These are phyloP conservation scores for Fragaria nilgerrensis DNA, from an alignment of 306 rosid genomes.

Conservation along the genomic window DNA sequence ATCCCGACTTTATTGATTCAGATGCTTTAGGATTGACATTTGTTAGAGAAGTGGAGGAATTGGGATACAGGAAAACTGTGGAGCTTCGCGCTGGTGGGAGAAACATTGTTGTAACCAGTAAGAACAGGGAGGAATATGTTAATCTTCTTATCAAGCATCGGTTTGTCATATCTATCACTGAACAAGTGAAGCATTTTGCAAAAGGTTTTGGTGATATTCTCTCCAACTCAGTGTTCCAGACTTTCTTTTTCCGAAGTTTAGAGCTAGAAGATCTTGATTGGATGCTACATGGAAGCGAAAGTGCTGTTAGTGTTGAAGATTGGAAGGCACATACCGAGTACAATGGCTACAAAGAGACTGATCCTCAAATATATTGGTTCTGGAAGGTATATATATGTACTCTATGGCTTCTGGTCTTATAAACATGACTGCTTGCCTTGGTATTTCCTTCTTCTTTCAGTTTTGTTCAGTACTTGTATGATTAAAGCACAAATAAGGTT, in stretches of 20 bases:
- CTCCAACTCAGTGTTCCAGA: conserved; percentile 33
- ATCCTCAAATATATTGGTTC: conserved; percentile 86
- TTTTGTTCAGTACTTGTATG: neutral
- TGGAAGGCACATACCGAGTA: conserved; percentile 92
- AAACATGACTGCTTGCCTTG: neutral
- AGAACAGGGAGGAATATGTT: conserved; percentile 69
- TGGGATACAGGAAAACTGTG: conserved; percentile 61
- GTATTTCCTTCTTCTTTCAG: neutral
- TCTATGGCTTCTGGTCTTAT: conserved; percentile 19
- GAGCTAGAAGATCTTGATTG: conserved; percentile 90
- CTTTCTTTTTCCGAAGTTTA: conserved; percentile 60
- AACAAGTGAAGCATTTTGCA: conserved; percentile 73
- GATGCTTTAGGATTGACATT: conserved; percentile 88
- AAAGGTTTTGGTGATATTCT: conserved; percentile 85
- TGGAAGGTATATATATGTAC: conserved; percentile 75
- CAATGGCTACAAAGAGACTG: conserved; percentile 80
- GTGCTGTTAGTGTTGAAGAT: conserved; percentile 65
- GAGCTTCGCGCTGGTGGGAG: conserved; percentile 77
- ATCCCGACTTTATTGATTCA: conserved; percentile 68
- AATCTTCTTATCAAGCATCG: conserved; percentile 67
- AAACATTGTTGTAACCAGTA: conserved; percentile 57
- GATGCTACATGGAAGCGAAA: conserved; percentile 86
- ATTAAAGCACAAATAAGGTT: neutral
- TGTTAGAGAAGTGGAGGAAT: conserved; percentile 87
- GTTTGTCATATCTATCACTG: conserved; percentile 67